Percentiles rank a stretch among this genome's conserved stretches.
Conservation (phyloP, 306 rosid species). For the Lathyrus tuberosus region DNA sequence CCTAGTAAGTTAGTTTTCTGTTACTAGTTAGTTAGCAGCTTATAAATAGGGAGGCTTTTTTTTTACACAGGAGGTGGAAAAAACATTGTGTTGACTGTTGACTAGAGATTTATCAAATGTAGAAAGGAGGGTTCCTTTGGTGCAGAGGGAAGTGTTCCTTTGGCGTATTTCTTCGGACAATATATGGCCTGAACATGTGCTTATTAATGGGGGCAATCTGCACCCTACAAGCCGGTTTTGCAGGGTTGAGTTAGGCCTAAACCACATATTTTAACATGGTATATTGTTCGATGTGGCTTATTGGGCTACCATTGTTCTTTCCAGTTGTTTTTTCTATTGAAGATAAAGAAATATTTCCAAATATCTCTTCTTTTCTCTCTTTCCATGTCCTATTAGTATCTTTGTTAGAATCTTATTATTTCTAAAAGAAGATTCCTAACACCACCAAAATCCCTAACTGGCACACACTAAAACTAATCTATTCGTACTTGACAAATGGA, state of each 20-base stretch:
- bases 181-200: too few relatives aligned
- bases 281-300: too few relatives aligned
- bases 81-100: neutral
- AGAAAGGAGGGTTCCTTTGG: neutral
- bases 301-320: neutral
- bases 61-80: neutral
- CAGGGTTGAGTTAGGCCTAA: too few relatives aligned
- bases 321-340: neutral
- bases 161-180: neutral
- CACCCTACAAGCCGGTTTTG: too few relatives aligned
- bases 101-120: neutral
- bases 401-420: neutral
- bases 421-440: neutral
- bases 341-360: neutral
- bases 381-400: neutral
- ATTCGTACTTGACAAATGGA: neutral
- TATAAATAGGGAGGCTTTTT: neutral
- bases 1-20: constrained; percentile 7
- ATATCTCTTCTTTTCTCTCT: constrained; percentile 3
- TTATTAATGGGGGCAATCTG: too few relatives aligned
- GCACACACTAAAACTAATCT: neutral
- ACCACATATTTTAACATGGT: too few relatives aligned
- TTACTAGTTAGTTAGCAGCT: neutral
- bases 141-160: neutral
- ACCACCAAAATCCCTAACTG: neutral